These are phyloP conservation scores for Trypanosoma rangeli DNA, from an alignment of 208 protist species.

Conservation along the genomic window DNA sequence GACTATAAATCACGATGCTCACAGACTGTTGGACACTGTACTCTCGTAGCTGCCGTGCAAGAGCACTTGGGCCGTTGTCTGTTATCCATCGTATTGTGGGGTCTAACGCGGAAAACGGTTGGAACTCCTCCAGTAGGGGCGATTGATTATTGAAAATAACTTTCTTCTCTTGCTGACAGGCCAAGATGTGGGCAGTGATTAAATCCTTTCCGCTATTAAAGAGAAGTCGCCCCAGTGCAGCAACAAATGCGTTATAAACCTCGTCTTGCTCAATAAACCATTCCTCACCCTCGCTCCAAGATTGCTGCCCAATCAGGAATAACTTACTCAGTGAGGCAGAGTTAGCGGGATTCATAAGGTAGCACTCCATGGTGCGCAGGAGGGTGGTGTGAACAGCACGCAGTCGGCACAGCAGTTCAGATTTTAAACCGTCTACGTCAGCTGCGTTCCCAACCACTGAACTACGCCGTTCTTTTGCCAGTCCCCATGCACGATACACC, in stretches of 20 bases:
- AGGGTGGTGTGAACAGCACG: conserved; percentile 4
- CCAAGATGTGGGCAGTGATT: not conserved
- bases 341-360: conserved; percentile 5
- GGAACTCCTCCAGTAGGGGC: not conserved
- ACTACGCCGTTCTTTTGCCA: conserved; percentile 10
- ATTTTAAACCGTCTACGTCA: not conserved
- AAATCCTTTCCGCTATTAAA: conserved; percentile 18
- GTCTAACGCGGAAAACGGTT: conserved; percentile 29
- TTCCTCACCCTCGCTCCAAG: conserved; percentile 21
- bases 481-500: conserved; percentile 5
- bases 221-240: conserved; percentile 2
- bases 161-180: not conserved
- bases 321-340: conserved; percentile 7
- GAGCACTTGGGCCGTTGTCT: conserved; percentile 30
- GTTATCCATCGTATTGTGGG: conserved; percentile 53
- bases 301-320: not conserved
- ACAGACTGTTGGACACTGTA: conserved; percentile 17
- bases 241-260: conserved; percentile 8
- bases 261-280: conserved; percentile 19
- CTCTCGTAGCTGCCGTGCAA: conserved; percentile 33
- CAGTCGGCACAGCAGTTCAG: conserved; percentile 1
- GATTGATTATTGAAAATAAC: not conserved
- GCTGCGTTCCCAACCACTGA: not conserved
- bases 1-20: conserved; percentile 24
- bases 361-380: conserved; percentile 14